Base-by-base conservation (phyloP, 208 protist species). In the Trypanosoma avium region DNA sequence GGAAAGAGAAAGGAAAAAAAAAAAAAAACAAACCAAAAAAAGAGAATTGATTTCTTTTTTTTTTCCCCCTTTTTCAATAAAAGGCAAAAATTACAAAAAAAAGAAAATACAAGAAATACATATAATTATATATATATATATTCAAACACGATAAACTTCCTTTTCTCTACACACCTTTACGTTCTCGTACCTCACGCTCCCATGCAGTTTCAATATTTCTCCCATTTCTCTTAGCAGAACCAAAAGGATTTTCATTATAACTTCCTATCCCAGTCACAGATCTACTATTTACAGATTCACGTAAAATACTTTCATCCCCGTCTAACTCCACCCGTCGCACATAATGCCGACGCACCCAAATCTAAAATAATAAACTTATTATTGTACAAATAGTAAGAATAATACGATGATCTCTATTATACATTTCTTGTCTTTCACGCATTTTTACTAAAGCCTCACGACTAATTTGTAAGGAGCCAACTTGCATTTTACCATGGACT, bases 321-420 rank as follows among this genome's bases (percentile, higher is more conserved):
- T 42, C 30, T 33, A 92, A 70, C 53, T 95, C 84, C 46, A 69
- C 61, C 29, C 49, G 42, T 42, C 50, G 40, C 15, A 95, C 75
- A 55, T 95, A 93, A 71, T 95, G 89, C 3, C 89, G 83, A 10
- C 84, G 75, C 40, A 95, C 84, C 86, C 89, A 95, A 17, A 95
- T 50, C 86, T 86, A 95, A 68, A 95, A 95, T 32, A 79, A 15
- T 30, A 90, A 47, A 7, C 76, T 80, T 52, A 82, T 67, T 9
- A 92, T 1, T 1, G 75, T 77, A 67, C 82, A 92, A 4, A 88
- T 9, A 0, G 75, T 65, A 19, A 93, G 62, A 52, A 82, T 56
- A 35, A 95, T 57, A 10, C 84, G 81, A 64, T 89, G 82, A 56
- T 95, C 89, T 24, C 89, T 84, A 10, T 64, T 89, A 50, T 86